A percentile compares a stretch with the other conserved stretches of the same genome.
These are phyloP conservation scores for Penicillium sp. DNA, from an alignment of 2,329 filamentous ascomycete species.

Conservation along the genomic window DNA sequence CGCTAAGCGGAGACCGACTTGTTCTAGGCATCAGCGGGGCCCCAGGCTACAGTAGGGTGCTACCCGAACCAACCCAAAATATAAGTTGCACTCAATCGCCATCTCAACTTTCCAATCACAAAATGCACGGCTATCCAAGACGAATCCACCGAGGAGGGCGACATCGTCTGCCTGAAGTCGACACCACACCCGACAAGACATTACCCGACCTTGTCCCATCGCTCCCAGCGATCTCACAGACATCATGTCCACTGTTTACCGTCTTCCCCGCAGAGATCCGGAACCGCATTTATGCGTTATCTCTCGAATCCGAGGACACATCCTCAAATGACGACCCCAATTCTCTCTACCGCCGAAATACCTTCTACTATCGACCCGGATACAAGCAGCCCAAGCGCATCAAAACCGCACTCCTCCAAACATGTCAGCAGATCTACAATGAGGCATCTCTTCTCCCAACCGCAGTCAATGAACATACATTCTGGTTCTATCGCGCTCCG, in stretches of 20 bases:
- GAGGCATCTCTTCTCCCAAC: constrained; percentile 40
- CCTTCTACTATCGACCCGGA: constrained; percentile 29
- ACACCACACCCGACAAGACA: neutral
- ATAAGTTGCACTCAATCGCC: neutral
- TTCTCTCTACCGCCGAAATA: constrained; percentile 19
- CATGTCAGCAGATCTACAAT: constrained; percentile 40
- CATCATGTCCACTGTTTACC: constrained; percentile 5
- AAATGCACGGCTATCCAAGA: neutral
- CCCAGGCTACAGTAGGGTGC: neutral
- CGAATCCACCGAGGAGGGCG: neutral
- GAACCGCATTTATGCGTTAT: constrained; percentile 7
- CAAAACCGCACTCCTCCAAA: constrained; percentile 36
- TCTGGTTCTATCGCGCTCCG: constrained; percentile 28
- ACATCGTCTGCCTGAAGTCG: too few relatives aligned
- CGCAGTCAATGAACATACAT: constrained; percentile 28
- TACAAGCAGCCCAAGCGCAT: constrained; percentile 32
- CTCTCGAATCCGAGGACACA: constrained; percentile 6
- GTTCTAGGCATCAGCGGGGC: neutral
- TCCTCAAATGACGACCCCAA: neutral
- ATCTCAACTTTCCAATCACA: neutral
- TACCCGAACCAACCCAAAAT: neutral
- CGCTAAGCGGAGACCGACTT: neutral
- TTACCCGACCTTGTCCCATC: neutral
- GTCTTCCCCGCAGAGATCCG: constrained; percentile 7
- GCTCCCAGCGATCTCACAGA: neutral